phyloP scores from a whole-genome alignment of 768 basidiomycete species.

The Coprinopsis strossmayeri region DNA sequence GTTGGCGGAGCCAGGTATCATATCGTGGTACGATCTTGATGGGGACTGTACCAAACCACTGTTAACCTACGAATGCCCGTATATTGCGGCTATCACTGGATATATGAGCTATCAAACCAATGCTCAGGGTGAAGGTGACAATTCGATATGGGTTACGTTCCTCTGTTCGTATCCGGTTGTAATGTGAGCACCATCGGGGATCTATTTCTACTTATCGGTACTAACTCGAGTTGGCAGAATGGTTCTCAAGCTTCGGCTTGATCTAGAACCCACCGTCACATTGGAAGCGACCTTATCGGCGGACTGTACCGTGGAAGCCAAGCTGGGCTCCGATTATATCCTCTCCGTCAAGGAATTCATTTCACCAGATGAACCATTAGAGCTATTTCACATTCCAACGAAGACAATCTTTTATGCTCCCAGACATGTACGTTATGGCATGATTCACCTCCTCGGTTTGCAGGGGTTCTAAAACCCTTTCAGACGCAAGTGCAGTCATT shows the following conservation, averaged over 20 bases:
- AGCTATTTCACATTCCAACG: conserved; percentile 20
- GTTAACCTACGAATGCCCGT: conserved; percentile 15
- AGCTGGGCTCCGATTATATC: conserved; percentile 18
- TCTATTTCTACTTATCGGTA: not conserved
- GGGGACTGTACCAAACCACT: conserved; percentile 13
- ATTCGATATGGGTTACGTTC: conserved; percentile 20
- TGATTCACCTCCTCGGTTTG: too few species aligned
- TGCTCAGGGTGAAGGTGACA: conserved; percentile 16
- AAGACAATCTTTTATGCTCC: conserved; percentile 13
- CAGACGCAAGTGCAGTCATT: conserved; percentile 14
- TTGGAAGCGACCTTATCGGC: conserved; percentile 15
- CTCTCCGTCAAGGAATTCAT: conserved; percentile 17
- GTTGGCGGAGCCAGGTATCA: conserved; percentile 12
- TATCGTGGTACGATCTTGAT: conserved; percentile 22
- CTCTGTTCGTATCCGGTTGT: conserved; percentile 11
- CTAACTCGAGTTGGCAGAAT: conserved; percentile 8
- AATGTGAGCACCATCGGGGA: conserved; percentile 11
- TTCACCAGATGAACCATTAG: conserved; percentile 16
- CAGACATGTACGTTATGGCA: conserved; percentile 20
- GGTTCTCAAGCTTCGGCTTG: conserved; percentile 15
- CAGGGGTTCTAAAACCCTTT: too few species aligned
- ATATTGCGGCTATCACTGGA: conserved; percentile 13
- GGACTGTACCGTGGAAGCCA: conserved; percentile 12
- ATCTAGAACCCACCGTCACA: conserved; percentile 9
- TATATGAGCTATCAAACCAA: conserved; percentile 16